phyloP scores from a whole-genome alignment of 148 eudicot genomes.

The Rhododendron mucronatum region DNA sequence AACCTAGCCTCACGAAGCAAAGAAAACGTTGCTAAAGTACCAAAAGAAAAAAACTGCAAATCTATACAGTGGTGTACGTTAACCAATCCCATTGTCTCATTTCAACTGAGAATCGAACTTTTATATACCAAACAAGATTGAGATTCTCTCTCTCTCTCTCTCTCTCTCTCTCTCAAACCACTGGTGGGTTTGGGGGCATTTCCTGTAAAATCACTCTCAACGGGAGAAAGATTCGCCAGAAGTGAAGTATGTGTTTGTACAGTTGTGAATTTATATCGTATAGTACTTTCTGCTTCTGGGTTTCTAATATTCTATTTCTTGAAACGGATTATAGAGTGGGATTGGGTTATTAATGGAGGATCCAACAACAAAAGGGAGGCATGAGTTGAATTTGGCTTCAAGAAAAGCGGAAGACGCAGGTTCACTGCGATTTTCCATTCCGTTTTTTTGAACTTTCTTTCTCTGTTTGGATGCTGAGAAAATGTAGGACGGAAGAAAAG shows the following conservation, averaged over 20 bases:
- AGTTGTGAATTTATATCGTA: background rate
- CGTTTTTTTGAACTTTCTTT: background rate
- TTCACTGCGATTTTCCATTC: slow-evolving; percentile 8
- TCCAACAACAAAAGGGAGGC: slow-evolving; percentile 30
- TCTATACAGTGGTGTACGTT: background rate
- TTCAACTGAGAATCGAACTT: slow-evolving; percentile 8
- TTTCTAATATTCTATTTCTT: background rate
- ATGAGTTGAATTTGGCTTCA: slow-evolving; percentile 66
- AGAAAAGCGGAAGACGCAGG: slow-evolving; percentile 97
- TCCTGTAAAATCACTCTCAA: too few relatives aligned
- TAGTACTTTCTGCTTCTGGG: background rate
- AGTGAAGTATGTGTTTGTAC: background rate
- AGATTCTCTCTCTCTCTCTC: slow-evolving; percentile 15
- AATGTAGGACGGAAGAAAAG: background rate
- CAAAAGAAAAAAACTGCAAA: background rate
- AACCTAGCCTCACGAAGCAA: slow-evolving; percentile 4
- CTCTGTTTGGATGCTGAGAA: slow-evolving; percentile 1
- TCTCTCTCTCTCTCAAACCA: slow-evolving; percentile 15
- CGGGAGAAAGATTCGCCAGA: background rate
- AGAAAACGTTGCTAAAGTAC: background rate
- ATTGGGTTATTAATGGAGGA: slow-evolving; percentile 53
- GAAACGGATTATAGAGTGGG: background rate
- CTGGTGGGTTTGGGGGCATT: background rate
- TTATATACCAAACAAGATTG: background rate
- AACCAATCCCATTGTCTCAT: background rate